These are phyloP conservation scores for Suillus spraguei DNA, from an alignment of 768 basidiomycete genomes.

Conservation along the genomic window DNA sequence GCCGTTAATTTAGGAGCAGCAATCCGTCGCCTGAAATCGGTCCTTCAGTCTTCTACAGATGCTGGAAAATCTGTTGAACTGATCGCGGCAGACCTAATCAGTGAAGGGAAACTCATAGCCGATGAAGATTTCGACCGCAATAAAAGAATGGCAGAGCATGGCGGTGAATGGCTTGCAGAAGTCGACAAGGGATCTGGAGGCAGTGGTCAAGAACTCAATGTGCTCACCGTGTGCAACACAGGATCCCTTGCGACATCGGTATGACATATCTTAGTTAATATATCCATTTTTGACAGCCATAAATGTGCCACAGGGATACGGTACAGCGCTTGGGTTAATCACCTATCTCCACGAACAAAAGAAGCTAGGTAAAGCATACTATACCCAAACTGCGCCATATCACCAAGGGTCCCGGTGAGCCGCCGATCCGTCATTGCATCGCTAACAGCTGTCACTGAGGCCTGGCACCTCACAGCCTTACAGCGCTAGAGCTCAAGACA, in stretches of 20 bases:
- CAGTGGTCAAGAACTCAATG: constrained; percentile 59
- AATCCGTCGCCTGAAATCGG: constrained; percentile 64
- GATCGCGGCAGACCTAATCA: constrained; percentile 60
- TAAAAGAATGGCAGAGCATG: constrained; percentile 80
- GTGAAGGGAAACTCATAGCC: constrained; percentile 74
- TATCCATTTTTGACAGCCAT: constrained; percentile 5
- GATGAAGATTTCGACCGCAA: constrained; percentile 89
- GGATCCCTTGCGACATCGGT: constrained; percentile 94
- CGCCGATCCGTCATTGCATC: not conserved
- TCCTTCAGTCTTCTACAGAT: constrained; percentile 41
- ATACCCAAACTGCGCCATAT: constrained; percentile 93
- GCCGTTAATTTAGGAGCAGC: constrained; percentile 95
- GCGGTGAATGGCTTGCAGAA: constrained; percentile 82
- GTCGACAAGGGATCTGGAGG: constrained; percentile 43
- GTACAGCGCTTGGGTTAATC: constrained; percentile 92
- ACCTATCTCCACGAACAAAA: constrained; percentile 82
- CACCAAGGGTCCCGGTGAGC: constrained; percentile 84
- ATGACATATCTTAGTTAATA: constrained; percentile 24
- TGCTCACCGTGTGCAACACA: constrained; percentile 97
- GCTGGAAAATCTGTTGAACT: constrained; percentile 45
- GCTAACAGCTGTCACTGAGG: not conserved
- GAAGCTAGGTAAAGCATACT: constrained; percentile 82
- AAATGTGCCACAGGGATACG: constrained; percentile 70
- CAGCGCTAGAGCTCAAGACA: constrained; percentile 85
- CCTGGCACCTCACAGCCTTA: constrained; percentile 55